These are phyloP conservation scores for Falciphora oryzae DNA, from an alignment of 2,329 filamentous ascomycete genomes.

Conservation along the genomic window DNA sequence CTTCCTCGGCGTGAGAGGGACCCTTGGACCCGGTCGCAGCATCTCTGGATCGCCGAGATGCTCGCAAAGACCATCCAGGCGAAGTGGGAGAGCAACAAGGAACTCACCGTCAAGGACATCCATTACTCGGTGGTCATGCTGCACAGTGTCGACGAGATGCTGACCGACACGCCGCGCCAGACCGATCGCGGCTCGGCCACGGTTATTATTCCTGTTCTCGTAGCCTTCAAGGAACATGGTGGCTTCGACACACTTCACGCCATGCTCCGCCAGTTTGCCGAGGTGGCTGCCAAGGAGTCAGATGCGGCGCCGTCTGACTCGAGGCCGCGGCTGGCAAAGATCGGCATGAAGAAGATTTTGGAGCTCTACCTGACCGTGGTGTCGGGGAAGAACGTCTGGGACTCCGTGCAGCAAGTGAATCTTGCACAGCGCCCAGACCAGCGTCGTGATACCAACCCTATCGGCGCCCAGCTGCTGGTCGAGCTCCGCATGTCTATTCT, in stretches of 20 bases:
- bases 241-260: constrained; percentile 70
- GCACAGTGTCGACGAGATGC: constrained; percentile 69
- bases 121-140: constrained; percentile 80
- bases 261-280: constrained; percentile 50
- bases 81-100: constrained; percentile 50
- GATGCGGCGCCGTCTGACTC: constrained; percentile 29
- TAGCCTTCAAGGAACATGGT: constrained; percentile 77
- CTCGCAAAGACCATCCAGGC: constrained; percentile 65
- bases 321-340: constrained; percentile 44
- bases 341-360: constrained; percentile 74
- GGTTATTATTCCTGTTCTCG: constrained; percentile 68
- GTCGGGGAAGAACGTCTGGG: constrained; percentile 72
- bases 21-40: constrained; percentile 45
- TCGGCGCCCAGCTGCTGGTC: constrained; percentile 72
- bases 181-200: constrained; percentile 38
- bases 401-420: constrained; percentile 57
- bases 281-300: constrained; percentile 53
- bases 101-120: constrained; percentile 57
- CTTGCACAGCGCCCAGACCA: constrained; percentile 2
- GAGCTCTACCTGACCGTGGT: constrained; percentile 73
- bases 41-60: constrained; percentile 53
- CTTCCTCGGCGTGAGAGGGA: constrained; percentile 71
- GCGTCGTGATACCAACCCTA: constrained; percentile 11
- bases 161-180: constrained; percentile 59
- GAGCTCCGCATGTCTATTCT: constrained; percentile 78